Evolutionary conservation across 1,139 yeast genomes (phyloP).

Genomic region (Debaryomyces robertsiae): DNA sequence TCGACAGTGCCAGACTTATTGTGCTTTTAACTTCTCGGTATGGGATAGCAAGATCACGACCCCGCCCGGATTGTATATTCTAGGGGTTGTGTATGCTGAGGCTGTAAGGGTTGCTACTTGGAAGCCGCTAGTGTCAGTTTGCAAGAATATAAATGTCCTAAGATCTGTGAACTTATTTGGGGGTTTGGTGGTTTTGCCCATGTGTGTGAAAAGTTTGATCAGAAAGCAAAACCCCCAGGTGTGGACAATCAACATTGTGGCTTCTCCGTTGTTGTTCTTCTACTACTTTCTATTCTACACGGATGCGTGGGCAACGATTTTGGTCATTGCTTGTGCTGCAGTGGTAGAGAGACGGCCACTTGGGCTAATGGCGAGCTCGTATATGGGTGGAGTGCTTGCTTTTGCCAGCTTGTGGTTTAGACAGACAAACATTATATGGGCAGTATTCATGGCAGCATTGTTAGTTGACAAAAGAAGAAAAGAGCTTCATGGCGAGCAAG

Average conservation of each 20-base stretch:
- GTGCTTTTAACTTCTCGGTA: slow-evolving; percentile 54
- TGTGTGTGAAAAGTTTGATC: slow-evolving; percentile 29
- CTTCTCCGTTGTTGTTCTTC: slow-evolving; percentile 72
- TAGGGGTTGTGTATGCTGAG: slow-evolving; percentile 57
- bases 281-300: slow-evolving; percentile 85
- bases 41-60: slow-evolving; percentile 96
- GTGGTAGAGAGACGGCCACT: slow-evolving; percentile 31
- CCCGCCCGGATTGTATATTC: slow-evolving; percentile 86
- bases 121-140: slow-evolving; percentile 27
- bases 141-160: slow-evolving; percentile 44
- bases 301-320: slow-evolving; percentile 85
- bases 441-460: slow-evolving; percentile 59
- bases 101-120: slow-evolving; percentile 24
- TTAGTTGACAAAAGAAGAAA: slow-evolving; percentile 51
- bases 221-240: slow-evolving; percentile 34
- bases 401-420: slow-evolving; percentile 69
- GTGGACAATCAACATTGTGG: slow-evolving; percentile 50
- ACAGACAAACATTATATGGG: slow-evolving; percentile 92
- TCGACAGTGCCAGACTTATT: slow-evolving; percentile 72
- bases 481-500: slow-evolving; percentile 2
- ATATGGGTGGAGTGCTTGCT: slow-evolving; percentile 48
- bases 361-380: slow-evolving; percentile 19
- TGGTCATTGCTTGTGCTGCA: slow-evolving; percentile 52
- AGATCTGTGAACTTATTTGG: slow-evolving; percentile 67
- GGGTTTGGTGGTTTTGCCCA: slow-evolving; percentile 57